Evolutionary conservation across 1,284 basidiomycete species (phyloP), one percentile per base, ranked within the genome.

Genomic region (Mixia osmundae): DNA sequence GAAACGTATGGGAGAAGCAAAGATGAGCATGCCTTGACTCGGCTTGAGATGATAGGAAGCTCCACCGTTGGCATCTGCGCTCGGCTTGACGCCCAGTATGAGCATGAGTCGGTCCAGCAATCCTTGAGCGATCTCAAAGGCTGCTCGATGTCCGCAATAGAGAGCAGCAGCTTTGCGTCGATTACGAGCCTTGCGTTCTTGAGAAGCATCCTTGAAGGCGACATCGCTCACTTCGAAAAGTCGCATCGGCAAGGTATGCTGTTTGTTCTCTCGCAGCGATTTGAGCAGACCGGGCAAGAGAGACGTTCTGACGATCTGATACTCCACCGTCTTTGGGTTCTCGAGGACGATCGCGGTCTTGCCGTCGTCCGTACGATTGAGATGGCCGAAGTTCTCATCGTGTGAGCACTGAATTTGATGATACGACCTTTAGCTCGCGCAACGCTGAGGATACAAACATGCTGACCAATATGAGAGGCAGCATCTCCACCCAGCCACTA

Each of bases 311-410:
- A 95, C 85, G 43, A 97, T 78, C 60, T 97, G 89, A 62, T 91
- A 97, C 58, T 97, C 91, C 45, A 83, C 67, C 26, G 89, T 85
- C 60, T 94, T 94, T 2, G 89, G 89, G 58, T 99, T 99, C 40
- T 76, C 83, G 44, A 97, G 77, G 40, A 76, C 76, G 46, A 97
- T 72, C 7, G 77, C 89, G 24, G 68, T 65, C 32, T 67, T 68
- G 21, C 73, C 72, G 43, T 80, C 73, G 56, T 95, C 89, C 33
- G 63, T 55, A 41, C 73, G 74, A 59, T 91, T 87, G 44, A 99
- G 64, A 63, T 72, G 87, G 33, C 69, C 72, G 54, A 91, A 99
- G 61, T 95, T 95, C 59, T 99, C 89, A 56, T 95, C 89, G 54
- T 89, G 82, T 14, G 83, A 89, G 61, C 91, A 97, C 76, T 87